Evolutionary conservation across 2,329 filamentous ascomycete genomes (phyloP).

Genomic region (Botrytis byssoidea): DNA sequence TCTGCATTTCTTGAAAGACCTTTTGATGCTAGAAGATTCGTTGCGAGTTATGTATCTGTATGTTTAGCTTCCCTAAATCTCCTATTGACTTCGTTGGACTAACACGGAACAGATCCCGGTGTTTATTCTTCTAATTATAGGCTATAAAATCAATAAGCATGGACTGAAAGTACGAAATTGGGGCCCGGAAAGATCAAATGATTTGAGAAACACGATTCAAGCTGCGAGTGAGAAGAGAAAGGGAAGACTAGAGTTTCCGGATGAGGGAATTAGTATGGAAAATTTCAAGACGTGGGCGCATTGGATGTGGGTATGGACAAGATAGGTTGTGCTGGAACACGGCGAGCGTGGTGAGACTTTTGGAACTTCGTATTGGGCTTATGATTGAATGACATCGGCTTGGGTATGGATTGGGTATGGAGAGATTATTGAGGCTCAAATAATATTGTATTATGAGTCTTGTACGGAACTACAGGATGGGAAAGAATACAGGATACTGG

Average conservation of each 20-base stretch:
- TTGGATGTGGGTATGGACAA: conserved; percentile 42
- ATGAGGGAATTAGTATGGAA: conserved; percentile 36
- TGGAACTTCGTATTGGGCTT: neutral
- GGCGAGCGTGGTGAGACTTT: neutral
- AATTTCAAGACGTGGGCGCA: conserved; percentile 34
- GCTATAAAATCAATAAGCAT: conserved; percentile 41
- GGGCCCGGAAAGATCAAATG: conserved; percentile 40
- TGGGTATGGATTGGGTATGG: neutral
- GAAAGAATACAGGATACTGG: neutral
- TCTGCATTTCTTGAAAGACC: conserved; percentile 40
- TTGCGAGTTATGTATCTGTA: conserved; percentile 45
- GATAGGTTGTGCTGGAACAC: conserved; percentile 25
- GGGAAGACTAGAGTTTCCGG: conserved; percentile 40
- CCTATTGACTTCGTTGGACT: neutral
- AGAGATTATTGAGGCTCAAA: neutral
- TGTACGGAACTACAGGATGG: neutral
- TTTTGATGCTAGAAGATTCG: conserved; percentile 41
- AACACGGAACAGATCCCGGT: conserved; percentile 36
- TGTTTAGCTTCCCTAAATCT: conserved; percentile 24
- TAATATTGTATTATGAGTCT: neutral
- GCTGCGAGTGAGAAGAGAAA: conserved; percentile 37
- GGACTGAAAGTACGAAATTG: conserved; percentile 37
- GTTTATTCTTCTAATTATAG: conserved; percentile 40
- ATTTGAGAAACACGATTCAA: conserved; percentile 40
- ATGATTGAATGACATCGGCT: neutral